Evolutionary conservation across 2,329 filamentous ascomycete genomes (phyloP).

Genomic region (Escovopsis sp.): DNA sequence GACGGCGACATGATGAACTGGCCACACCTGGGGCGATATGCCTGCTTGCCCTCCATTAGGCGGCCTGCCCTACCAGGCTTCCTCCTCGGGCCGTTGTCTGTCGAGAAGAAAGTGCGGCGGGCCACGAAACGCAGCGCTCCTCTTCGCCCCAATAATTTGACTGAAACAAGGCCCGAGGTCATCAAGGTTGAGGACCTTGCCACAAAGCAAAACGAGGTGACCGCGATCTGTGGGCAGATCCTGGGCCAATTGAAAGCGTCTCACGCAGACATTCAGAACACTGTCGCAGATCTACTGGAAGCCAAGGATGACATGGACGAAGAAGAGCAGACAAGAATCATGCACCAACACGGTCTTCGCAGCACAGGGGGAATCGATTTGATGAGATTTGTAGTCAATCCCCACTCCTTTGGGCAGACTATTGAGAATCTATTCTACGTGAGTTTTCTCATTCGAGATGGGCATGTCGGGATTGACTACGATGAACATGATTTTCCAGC

Average conservation of each 20-base stretch:
- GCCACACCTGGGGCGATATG: conserved; percentile 66
- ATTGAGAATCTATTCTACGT: conserved; percentile 96
- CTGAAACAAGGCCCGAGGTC: conserved; percentile 64
- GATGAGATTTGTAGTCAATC: conserved; percentile 82
- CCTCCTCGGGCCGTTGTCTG: conserved; percentile 73
- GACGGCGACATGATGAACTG: conserved; percentile 73
- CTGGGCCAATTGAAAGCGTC: conserved; percentile 41
- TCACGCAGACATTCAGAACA: conserved; percentile 31
- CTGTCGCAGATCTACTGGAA: conserved; percentile 28
- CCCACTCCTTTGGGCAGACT: conserved; percentile 79
- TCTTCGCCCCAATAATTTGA: conserved; percentile 52
- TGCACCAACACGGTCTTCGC: conserved; percentile 51
- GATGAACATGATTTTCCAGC: conserved; percentile 66
- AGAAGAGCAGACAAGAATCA: conserved; percentile 33
- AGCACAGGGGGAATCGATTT: conserved; percentile 59
- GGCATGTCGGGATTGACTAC: conserved; percentile 56
- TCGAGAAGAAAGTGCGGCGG: conserved; percentile 70
- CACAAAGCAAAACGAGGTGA: conserved; percentile 65
- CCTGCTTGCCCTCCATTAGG: conserved; percentile 56
- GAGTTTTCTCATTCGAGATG: conserved; percentile 85
- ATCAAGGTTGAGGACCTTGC: conserved; percentile 60
- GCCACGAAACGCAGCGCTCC: conserved; percentile 55
- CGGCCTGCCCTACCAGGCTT: conserved; percentile 72
- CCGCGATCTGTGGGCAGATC: conserved; percentile 64
- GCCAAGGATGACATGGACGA: conserved; percentile 28